Percentiles rank a stretch among this genome's conserved stretches.
Evolutionary conservation across 169 alveolate species (phyloP).

Genomic region (Plasmodium vivax): DNA sequence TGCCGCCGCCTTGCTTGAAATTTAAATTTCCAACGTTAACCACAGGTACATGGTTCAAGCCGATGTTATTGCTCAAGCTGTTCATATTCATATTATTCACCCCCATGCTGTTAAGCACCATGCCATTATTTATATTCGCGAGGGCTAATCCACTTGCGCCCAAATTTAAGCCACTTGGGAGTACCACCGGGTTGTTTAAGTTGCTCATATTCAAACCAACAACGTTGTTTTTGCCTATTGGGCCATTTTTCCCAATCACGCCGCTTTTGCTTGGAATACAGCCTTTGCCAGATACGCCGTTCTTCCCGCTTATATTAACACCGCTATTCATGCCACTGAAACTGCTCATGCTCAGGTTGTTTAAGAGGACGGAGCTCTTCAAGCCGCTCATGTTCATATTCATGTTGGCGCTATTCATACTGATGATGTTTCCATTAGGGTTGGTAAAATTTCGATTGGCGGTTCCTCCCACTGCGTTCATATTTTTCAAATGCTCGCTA

Average conservation of each 20-base stretch:
- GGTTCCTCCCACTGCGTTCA: background rate
- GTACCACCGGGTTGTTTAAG: background rate
- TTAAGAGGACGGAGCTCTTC: background rate
- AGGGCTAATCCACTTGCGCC: background rate
- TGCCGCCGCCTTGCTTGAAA: background rate
- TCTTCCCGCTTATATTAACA: slow-evolving; percentile 8
- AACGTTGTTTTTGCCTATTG: background rate
- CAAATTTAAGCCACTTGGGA: background rate
- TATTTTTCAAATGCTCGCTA: background rate
- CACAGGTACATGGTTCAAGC: background rate
- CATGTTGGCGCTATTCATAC: slow-evolving; percentile 5
- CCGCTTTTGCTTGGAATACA: background rate
- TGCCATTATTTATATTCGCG: background rate
- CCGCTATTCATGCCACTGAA: slow-evolving; percentile 5
- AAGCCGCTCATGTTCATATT: slow-evolving; percentile 10
- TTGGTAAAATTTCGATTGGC: slow-evolving; percentile 18
- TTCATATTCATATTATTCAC: slow-evolving; percentile 1
- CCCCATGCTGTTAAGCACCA: background rate
- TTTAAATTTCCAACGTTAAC: background rate
- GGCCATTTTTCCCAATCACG: background rate
- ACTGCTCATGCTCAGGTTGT: background rate
- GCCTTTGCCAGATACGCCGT: background rate
- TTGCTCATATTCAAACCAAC: background rate
- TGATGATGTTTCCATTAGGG: background rate
- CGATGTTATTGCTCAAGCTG: background rate